Percentiles rank a stretch among this genome's conserved stretches.
These are phyloP conservation scores for Aspergillus luchuensis DNA, from an alignment of 2,329 filamentous ascomycete genomes.

Conservation along the genomic window DNA sequence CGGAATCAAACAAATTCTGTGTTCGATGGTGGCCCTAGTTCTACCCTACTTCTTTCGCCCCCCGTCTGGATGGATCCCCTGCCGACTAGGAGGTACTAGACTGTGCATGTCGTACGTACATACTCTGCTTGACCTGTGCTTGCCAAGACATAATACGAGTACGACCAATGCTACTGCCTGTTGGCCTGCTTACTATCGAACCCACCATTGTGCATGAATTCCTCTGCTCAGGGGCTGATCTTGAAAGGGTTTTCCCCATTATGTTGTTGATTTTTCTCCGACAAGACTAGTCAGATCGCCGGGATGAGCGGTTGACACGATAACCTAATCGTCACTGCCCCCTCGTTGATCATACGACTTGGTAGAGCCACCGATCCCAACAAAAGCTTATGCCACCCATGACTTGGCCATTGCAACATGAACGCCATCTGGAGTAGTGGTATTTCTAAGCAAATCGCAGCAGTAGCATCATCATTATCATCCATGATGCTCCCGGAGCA, in stretches of 20 bases:
- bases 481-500: neutral
- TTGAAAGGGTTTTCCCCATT: neutral
- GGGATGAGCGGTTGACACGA: neutral
- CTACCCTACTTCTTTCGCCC: neutral
- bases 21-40: neutral
- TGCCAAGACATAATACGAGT: conserved; percentile 9
- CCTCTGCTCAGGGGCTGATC: conserved; percentile 4
- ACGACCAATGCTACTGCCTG: neutral
- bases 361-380: neutral
- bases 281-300: neutral
- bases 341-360: conserved; percentile 1
- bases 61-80: neutral
- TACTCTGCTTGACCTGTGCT: neutral
- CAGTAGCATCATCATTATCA: neutral
- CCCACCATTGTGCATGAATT: neutral
- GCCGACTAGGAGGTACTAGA: conserved; percentile 3
- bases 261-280: neutral
- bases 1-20: neutral
- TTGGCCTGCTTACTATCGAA: neutral
- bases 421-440: neutral
- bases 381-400: neutral
- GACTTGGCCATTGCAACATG: neutral
- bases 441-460: neutral
- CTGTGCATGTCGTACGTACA: conserved; percentile 3
- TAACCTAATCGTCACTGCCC: too few species aligned